Evolutionary conservation across 2,329 filamentous ascomycete genomes (phyloP).

Genomic region (Colletotrichum theobromicola): DNA sequence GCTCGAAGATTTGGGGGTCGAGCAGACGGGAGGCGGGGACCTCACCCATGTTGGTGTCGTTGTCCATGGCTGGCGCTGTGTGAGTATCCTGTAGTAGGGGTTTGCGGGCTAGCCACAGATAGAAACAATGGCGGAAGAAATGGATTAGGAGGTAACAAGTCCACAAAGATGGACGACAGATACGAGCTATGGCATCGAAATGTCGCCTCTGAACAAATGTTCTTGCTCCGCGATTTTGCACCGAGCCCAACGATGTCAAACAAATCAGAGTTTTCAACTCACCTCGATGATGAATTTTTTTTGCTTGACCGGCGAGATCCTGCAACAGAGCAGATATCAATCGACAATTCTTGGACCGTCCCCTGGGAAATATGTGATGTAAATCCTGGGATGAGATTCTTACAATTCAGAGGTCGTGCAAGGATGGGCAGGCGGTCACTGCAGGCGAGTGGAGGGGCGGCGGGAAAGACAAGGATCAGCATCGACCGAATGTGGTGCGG

Average conservation of each 20-base stretch:
- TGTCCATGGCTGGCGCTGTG: constrained; percentile 15
- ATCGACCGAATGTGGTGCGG: not conserved
- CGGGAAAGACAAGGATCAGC: not conserved
- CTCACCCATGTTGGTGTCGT: constrained; percentile 23
- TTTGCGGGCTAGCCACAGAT: not conserved
- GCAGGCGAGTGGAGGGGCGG: not conserved
- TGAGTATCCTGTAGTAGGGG: not conserved
- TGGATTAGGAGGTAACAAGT: not conserved
- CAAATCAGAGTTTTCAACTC: constrained; percentile 15
- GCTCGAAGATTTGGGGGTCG: constrained; percentile 83
- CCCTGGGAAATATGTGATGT: not conserved
- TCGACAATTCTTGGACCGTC: not conserved
- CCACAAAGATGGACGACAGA: not conserved
- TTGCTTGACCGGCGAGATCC: not conserved
- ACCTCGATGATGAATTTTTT: not conserved
- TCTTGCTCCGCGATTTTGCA: not conserved
- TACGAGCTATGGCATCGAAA: too few relatives aligned
- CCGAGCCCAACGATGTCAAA: not conserved
- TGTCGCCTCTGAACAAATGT: too few relatives aligned
- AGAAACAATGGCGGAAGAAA: not conserved
- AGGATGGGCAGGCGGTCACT: not conserved
- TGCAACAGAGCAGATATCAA: not conserved
- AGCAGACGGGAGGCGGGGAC: constrained; percentile 44
- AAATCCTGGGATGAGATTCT: not conserved
- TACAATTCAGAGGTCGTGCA: not conserved